Evolutionary conservation across 805 yeast genomes (phyloP).

Genomic region (Saturnispora galanensis): DNA sequence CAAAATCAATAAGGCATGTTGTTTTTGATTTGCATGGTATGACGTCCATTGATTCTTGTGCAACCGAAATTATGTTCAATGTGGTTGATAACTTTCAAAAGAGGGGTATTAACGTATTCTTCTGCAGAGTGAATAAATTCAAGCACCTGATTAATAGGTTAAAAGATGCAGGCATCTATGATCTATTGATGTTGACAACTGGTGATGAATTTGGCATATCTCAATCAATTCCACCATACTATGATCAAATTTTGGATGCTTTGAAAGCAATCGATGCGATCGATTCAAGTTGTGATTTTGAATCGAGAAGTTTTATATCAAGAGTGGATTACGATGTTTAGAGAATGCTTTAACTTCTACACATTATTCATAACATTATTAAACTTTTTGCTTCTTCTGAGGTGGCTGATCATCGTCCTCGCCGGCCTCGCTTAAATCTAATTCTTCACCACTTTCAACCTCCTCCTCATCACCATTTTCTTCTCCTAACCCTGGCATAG

Average conservation of each 20-base stretch:
- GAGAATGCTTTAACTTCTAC: background rate
- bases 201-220: slow-evolving; percentile 23
- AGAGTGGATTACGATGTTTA: slow-evolving; percentile 12
- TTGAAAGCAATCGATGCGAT: slow-evolving; percentile 34
- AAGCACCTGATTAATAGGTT: slow-evolving; percentile 40
- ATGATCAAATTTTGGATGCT: slow-evolving; percentile 49
- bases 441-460: slow-evolving; percentile 41
- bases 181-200: slow-evolving; percentile 21
- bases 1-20: slow-evolving; percentile 41
- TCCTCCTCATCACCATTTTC: slow-evolving; percentile 45
- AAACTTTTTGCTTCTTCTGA: slow-evolving; percentile 10
- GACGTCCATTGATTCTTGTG: slow-evolving; percentile 71
- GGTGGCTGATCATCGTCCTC: slow-evolving; percentile 7
- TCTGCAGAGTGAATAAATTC: slow-evolving; percentile 49
- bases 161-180: slow-evolving; percentile 44
- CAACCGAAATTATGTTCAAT: slow-evolving; percentile 60
- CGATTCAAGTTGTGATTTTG: slow-evolving; percentile 18
- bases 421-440: slow-evolving; percentile 11
- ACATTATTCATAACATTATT: background rate
- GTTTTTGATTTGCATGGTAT: slow-evolving; percentile 74
- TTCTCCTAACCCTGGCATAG: slow-evolving; percentile 50
- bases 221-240: slow-evolving; percentile 33
- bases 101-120: slow-evolving; percentile 45
- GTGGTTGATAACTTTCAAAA: slow-evolving; percentile 47
- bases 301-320: slow-evolving; percentile 15